Conservation (phyloP, 805 yeast genomes). For the Ogataea zsoltii region DNA sequence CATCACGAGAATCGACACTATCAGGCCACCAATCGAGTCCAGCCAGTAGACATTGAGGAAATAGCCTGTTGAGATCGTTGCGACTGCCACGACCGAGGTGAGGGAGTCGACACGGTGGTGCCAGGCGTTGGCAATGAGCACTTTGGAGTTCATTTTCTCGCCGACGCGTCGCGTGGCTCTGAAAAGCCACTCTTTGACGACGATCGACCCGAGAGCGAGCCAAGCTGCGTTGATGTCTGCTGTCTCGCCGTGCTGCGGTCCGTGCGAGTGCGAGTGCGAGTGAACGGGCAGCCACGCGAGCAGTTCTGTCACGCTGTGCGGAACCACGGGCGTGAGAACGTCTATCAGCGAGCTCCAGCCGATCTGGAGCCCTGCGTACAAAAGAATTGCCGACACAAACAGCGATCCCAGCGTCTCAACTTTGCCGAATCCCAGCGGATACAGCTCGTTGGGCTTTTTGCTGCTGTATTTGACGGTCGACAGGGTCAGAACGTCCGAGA, state of each 20-base stretch:
- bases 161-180: conserved; percentile 84
- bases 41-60: conserved; percentile 77
- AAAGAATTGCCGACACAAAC: conserved; percentile 78
- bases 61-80: conserved; percentile 84
- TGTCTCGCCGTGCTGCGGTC: conserved; percentile 35
- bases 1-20: conserved; percentile 80
- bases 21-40: conserved; percentile 88
- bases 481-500: conserved; percentile 86
- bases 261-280: conserved; percentile 49
- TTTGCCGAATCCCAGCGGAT: conserved; percentile 91
- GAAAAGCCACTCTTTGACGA: conserved; percentile 84
- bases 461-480: conserved; percentile 81
- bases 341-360: conserved; percentile 82
- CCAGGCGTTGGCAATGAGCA: conserved; percentile 96
- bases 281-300: conserved; percentile 51
- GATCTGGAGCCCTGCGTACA: conserved; percentile 86
- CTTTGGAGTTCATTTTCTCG: conserved; percentile 74
- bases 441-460: conserved; percentile 55
- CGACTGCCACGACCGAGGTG: conserved; percentile 87
- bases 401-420: conserved; percentile 90
- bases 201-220: conserved; percentile 89
- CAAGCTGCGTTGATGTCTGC: conserved; percentile 91
- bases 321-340: conserved; percentile 66
- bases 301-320: conserved; percentile 58
- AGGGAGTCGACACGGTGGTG: conserved; percentile 94